Evolutionary conservation across 139 green algal species (phyloP), one percentile per base, ranked within the genome.

Genomic region (Zygnema circumcarinatum): DNA sequence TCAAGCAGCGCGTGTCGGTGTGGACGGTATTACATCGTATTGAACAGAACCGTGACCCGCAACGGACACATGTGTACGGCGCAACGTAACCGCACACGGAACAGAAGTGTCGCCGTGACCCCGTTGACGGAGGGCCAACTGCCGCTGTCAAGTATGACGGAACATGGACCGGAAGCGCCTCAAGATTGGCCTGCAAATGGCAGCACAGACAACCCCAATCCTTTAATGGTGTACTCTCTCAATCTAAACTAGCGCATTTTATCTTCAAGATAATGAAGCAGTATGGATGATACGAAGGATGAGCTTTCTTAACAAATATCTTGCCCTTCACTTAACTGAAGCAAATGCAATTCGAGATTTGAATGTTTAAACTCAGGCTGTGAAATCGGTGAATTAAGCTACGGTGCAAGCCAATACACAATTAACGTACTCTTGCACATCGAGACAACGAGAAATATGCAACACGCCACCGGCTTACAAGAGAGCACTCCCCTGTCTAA

Each of bases 1-100:
- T 98, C 31, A 97, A 90, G 91, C 95, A 98, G 3, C 95, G 90
- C 0, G 95, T 97, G 62, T 98, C 95, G 0, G 89, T 89, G 87
- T 97, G 95, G 36, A 95, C 84, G 0, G 78, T 88, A 79, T 93
- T 92, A 89, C 95, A 98, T 40, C 92, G 92, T 0, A 88, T 82
- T 38, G 85, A 93, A 91, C 95, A 97, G 90, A 95, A 97, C 25
- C 92, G 81, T 7, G 93, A 91, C 2, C 95, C 93, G 85, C 95
- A 98, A 7, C 95, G 93, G 1, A 89, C 87, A 92, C 95, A 98
- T 0, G 90, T 96, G 93, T 98, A 98, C 87, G 81, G 38, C 2
- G 91, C 91, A 2, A 56, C 68, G 80, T 91, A 93, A 40, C 93
- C 93, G 76, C 94, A 96, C 2, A 95, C 92, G 41, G 88, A 92